phyloP scores from a whole-genome alignment of 306 rosid species.

The Prunus mongolica region DNA sequence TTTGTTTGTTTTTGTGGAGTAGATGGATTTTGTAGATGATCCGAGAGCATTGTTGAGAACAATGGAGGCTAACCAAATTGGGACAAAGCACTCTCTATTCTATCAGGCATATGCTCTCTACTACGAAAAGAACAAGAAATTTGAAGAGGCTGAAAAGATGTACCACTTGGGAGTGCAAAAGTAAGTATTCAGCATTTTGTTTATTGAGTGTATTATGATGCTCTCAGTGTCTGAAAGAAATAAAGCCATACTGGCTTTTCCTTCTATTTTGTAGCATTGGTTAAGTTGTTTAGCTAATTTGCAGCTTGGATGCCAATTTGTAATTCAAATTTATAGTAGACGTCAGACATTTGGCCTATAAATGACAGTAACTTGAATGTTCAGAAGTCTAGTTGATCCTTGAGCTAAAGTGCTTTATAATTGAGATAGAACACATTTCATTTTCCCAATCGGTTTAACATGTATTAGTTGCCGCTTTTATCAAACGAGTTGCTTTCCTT shows the following conservation, averaged over 20 bases:
- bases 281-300: background rate
- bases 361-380: background rate
- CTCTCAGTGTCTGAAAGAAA: background rate
- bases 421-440: background rate
- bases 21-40: slow-evolving; percentile 91
- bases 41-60: slow-evolving; percentile 52
- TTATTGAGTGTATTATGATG: background rate
- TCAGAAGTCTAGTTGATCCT: background rate
- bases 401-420: background rate
- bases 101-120: slow-evolving; percentile 76
- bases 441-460: background rate
- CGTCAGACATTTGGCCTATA: background rate
- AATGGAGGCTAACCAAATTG: slow-evolving; percentile 75
- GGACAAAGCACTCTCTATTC: slow-evolving; percentile 61
- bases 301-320: background rate
- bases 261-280: background rate
- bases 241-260: background rate
- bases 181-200: slow-evolving; percentile 30
- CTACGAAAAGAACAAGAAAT: slow-evolving; percentile 73
- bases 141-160: slow-evolving; percentile 79
- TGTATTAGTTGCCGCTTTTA: background rate
- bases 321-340: background rate
- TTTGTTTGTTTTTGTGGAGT: slow-evolving; percentile 14
- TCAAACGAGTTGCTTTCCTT: background rate
- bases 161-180: slow-evolving; percentile 55